phyloP scores from a whole-genome alignment of 1,284 basidiomycete genomes.

The Malassezia cuniculi region DNA sequence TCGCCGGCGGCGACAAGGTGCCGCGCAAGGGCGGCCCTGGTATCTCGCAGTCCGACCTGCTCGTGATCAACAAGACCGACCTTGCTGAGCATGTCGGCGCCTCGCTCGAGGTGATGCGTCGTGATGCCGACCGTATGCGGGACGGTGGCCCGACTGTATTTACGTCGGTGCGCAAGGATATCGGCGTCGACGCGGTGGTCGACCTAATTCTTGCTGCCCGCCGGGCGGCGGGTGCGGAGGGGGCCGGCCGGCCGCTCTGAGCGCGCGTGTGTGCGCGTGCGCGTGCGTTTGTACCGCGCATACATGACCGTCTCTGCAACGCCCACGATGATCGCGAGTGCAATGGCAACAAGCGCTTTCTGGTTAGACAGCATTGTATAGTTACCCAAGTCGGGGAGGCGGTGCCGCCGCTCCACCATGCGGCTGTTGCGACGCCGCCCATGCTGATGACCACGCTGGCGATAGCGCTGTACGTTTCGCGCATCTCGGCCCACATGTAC shows the following conservation, averaged over 20 bases:
- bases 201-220: slow-evolving; percentile 75
- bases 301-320: slow-evolving; percentile 15
- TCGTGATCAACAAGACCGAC: slow-evolving; percentile 64
- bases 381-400: slow-evolving; percentile 11
- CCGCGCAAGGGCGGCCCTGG: slow-evolving; percentile 94
- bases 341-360: slow-evolving; percentile 7
- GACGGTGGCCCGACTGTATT: slow-evolving; percentile 89
- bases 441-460: slow-evolving; percentile 16
- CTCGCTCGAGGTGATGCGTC: slow-evolving; percentile 83
- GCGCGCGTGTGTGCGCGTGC: too few relatives aligned
- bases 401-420: slow-evolving; percentile 16
- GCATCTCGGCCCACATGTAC: slow-evolving; percentile 14
- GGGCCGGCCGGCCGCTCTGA: slow-evolving; percentile 20
- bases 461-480: slow-evolving; percentile 13
- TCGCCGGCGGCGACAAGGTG: slow-evolving; percentile 87
- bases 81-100: slow-evolving; percentile 84
- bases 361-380: neutral
- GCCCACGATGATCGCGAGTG: slow-evolving; percentile 6
- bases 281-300: slow-evolving; percentile 10
- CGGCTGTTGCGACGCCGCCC: slow-evolving; percentile 16
- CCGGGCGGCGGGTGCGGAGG: slow-evolving; percentile 52
- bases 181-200: slow-evolving; percentile 70
- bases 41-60: slow-evolving; percentile 65
- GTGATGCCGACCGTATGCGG: slow-evolving; percentile 82
- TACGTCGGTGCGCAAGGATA: slow-evolving; percentile 65